A percentile compares a stretch with the other conserved stretches of the same genome.
Evolutionary conservation across 2,329 filamentous ascomycete genomes (phyloP).

Genomic region (Arthrobotrys pseudoclavata): DNA sequence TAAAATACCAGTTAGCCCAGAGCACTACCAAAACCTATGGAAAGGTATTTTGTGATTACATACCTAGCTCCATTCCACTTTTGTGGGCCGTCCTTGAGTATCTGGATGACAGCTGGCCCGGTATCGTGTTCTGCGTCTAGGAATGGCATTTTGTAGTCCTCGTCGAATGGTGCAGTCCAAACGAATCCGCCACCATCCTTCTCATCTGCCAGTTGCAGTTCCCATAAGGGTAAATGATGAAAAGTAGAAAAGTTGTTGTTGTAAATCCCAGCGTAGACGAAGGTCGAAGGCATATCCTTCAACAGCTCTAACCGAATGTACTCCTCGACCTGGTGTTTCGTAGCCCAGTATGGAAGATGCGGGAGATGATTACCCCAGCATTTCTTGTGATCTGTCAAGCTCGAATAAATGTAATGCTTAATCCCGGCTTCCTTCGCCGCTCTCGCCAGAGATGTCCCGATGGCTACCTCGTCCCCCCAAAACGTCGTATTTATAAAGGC

Average conservation of each 20-base stretch:
- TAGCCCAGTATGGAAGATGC: conserved; percentile 88
- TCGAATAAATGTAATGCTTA: conserved; percentile 94
- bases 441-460: conserved; percentile 88
- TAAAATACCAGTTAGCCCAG: conserved; percentile 63
- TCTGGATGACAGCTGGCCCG: conserved; percentile 88
- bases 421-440: conserved; percentile 87
- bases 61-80: conserved; percentile 84
- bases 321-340: conserved; percentile 92
- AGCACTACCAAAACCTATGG: conserved; percentile 64
- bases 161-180: conserved; percentile 95
- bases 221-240: conserved; percentile 76
- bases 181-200: conserved; percentile 78
- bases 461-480: conserved; percentile 85
- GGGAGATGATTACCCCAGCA: conserved; percentile 80
- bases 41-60: conserved; percentile 4
- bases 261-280: conserved; percentile 96
- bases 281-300: conserved; percentile 76
- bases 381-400: conserved; percentile 92
- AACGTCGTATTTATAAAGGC: conserved; percentile 96
- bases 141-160: conserved; percentile 90
- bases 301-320: conserved; percentile 86
- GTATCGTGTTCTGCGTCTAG: conserved; percentile 96
- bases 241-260: conserved; percentile 99
- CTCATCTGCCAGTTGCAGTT: conserved; percentile 84
- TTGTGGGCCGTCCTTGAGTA: conserved; percentile 90